These are phyloP conservation scores for Penstemon newberryi DNA, from an alignment of 257 asterid genomes.

Conservation along the genomic window DNA sequence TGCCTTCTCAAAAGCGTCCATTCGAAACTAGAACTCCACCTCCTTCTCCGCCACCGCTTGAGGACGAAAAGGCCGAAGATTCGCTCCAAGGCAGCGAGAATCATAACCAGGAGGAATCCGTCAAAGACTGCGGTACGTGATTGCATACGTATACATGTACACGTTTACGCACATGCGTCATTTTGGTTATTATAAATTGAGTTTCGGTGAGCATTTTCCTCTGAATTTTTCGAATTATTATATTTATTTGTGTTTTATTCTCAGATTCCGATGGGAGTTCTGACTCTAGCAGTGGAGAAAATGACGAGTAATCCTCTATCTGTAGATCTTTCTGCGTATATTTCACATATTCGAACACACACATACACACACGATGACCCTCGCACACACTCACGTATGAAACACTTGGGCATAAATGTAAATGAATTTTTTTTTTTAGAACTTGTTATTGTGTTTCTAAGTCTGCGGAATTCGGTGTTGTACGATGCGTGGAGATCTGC, in stretches of 20 bases:
- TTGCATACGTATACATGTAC: slow-evolving; percentile 24
- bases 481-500: slow-evolving; percentile 44
- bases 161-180: slow-evolving; percentile 30
- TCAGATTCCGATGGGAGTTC: slow-evolving; percentile 78
- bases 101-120: slow-evolving; percentile 48
- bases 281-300: slow-evolving; percentile 54
- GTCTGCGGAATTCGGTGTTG: slow-evolving; percentile 18
- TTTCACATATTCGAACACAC: slow-evolving; percentile 9
- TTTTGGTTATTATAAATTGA: slow-evolving; percentile 32
- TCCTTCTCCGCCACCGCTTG: slow-evolving; percentile 45
- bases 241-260: slow-evolving; percentile 34
- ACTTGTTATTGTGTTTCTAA: slow-evolving; percentile 20
- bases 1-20: slow-evolving; percentile 83
- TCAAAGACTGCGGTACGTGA: slow-evolving; percentile 45
- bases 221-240: slow-evolving; percentile 24
- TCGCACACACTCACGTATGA: slow-evolving; percentile 29
- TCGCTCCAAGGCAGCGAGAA: slow-evolving; percentile 46
- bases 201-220: slow-evolving; percentile 35
- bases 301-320: slow-evolving; percentile 61
- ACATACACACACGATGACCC: slow-evolving; percentile 12
- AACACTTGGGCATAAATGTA: slow-evolving; percentile 26
- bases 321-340: slow-evolving; percentile 21
- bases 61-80: slow-evolving; percentile 55
- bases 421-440: not conserved
- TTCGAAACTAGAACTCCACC: slow-evolving; percentile 52